Evolutionary conservation across 495 filamentous ascomycete genomes (phyloP).

Genomic region (Neurospora pannonica): DNA sequence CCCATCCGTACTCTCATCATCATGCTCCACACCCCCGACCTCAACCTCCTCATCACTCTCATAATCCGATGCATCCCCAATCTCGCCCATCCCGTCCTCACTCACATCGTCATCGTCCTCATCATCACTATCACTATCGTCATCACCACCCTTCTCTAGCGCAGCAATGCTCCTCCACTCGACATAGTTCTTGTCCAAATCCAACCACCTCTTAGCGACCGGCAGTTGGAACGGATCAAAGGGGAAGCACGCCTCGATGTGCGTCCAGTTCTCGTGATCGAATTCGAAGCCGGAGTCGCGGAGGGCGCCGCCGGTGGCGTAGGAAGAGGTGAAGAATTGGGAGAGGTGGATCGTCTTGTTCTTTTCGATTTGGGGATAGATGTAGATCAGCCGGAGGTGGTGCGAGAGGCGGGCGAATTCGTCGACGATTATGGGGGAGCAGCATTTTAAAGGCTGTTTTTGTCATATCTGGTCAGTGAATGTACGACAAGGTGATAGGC

Average conservation of each 20-base stretch:
- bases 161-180: conserved; percentile 74
- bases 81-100: conserved; percentile 24
- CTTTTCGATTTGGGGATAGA: conserved; percentile 70
- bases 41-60: conserved; percentile 44
- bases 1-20: not conserved
- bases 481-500: too few relatives aligned
- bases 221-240: conserved; percentile 94
- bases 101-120: conserved; percentile 39
- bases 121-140: conserved; percentile 36
- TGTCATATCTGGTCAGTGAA: not conserved
- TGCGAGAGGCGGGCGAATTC: conserved; percentile 82
- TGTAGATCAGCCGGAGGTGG: conserved; percentile 63
- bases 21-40: conserved; percentile 35
- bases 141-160: conserved; percentile 40
- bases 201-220: conserved; percentile 65
- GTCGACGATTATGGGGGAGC: conserved; percentile 81
- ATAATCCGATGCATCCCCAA: conserved; percentile 33
- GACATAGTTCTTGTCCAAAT: conserved; percentile 69
- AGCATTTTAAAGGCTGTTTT: conserved; percentile 70
- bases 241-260: conserved; percentile 89
- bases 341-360: conserved; percentile 77
- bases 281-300: conserved; percentile 56
- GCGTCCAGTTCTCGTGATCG: conserved; percentile 58
- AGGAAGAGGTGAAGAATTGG: conserved; percentile 40
- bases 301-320: conserved; percentile 37